These are phyloP conservation scores for Solanum ossicruentum DNA, from an alignment of 257 asterid genomes.

Conservation along the genomic window DNA sequence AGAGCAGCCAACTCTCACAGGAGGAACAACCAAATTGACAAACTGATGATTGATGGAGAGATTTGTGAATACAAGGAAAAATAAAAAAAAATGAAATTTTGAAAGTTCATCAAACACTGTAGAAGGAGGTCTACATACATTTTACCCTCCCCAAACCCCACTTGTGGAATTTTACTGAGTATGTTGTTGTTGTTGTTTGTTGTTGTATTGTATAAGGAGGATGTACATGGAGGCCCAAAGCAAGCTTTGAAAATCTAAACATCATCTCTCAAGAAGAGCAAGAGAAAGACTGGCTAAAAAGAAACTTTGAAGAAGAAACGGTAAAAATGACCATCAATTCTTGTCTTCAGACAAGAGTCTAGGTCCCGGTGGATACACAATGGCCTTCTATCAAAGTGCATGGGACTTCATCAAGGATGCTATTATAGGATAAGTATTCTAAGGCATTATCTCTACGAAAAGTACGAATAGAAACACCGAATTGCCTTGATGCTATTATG, in stretches of 20 bases:
- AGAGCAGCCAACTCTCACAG: not conserved
- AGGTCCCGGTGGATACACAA: not conserved
- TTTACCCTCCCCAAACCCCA: too few relatives aligned
- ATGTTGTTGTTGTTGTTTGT: too few relatives aligned
- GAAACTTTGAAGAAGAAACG: not conserved
- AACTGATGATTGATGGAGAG: too few relatives aligned
- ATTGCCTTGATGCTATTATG: not conserved
- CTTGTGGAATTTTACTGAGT: too few relatives aligned
- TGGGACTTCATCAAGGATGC: not conserved
- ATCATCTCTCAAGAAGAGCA: not conserved
- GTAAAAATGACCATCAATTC: not conserved
- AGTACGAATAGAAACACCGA: too few relatives aligned
- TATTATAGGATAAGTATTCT: not conserved
- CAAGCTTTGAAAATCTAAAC: not conserved
- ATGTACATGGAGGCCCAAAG: not conserved
- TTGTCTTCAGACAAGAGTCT: not conserved
- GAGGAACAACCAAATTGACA: not conserved
- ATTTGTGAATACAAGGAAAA: not conserved
- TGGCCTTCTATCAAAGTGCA: not conserved
- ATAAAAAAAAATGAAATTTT: not conserved
- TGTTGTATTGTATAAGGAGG: not conserved
- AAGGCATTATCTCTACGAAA: too few relatives aligned
- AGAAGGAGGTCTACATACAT: too few relatives aligned
- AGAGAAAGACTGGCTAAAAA: not conserved
- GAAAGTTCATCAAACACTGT: not conserved